Conservation (phyloP, 163 green algal species). For the Scenedesmus sp. region DNA sequence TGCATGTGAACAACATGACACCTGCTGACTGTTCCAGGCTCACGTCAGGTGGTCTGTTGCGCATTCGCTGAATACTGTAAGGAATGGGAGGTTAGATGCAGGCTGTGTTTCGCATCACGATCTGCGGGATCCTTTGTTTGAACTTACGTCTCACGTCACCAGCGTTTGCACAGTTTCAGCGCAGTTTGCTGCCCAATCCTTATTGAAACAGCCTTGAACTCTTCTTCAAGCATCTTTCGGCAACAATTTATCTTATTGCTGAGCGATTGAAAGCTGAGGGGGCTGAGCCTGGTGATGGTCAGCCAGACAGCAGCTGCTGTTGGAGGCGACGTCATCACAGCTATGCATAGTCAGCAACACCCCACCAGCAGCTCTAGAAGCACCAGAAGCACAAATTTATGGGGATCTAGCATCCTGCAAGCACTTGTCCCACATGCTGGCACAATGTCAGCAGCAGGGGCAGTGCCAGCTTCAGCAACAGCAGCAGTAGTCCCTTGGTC, state of each 20-base stretch:
- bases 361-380: neutral
- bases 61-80: neutral
- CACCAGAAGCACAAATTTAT: neutral
- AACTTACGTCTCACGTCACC: neutral
- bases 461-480: neutral
- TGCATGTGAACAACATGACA: conserved; percentile 4
- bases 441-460: neutral
- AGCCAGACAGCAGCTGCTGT: neutral
- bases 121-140: neutral
- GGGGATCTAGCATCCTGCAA: neutral
- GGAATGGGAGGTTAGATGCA: too few species aligned
- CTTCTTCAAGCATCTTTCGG: neutral
- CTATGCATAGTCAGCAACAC: neutral
- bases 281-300: neutral
- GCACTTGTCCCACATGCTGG: neutral
- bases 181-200: neutral
- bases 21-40: neutral
- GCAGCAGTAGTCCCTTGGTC: conserved; percentile 8
- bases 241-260: neutral
- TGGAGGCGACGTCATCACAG: neutral
- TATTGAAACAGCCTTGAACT: neutral
- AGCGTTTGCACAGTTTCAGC: neutral
- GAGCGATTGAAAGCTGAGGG: neutral
- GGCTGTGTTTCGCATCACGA: neutral
- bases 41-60: neutral